Percentiles rank a stretch among this genome's conserved stretches.
Evolutionary conservation across 164 flowering plant genomes (phyloP).

Genomic region (Magnolia sinica): DNA sequence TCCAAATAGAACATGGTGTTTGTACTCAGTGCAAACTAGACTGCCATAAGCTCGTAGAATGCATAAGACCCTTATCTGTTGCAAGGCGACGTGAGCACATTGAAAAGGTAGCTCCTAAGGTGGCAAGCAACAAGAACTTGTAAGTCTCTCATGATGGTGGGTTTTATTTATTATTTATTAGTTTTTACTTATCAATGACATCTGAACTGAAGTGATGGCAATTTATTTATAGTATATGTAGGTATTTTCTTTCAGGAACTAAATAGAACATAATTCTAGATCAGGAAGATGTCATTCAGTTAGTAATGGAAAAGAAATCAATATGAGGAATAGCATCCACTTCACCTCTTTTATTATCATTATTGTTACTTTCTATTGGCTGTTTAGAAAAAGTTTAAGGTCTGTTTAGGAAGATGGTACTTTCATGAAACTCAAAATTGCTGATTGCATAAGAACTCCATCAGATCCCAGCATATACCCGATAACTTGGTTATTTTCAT

Average conservation of each 20-base stretch:
- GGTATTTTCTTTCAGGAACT: background rate
- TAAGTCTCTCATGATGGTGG: conserved; percentile 35
- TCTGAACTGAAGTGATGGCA: background rate
- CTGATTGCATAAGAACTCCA: too few relatives aligned
- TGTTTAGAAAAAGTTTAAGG: background rate
- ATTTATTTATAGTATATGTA: background rate
- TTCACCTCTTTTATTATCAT: background rate
- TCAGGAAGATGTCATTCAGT: too few relatives aligned
- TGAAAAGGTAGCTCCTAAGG: conserved; percentile 60
- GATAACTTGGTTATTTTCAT: background rate
- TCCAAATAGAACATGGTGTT: conserved; percentile 76
- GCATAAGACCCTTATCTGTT: conserved; percentile 55
- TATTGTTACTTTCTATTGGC: background rate
- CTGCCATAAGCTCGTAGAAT: conserved; percentile 73
- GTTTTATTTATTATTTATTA: background rate
- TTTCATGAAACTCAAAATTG: too few relatives aligned
- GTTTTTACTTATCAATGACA: too few relatives aligned
- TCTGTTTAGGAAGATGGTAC: too few relatives aligned
- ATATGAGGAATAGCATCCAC: background rate
- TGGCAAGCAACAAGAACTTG: conserved; percentile 59
- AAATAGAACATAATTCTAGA: background rate
- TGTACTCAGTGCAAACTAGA: conserved; percentile 76
- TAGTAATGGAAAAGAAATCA: too few relatives aligned
- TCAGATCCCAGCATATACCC: background rate
- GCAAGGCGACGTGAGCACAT: conserved; percentile 49